These are phyloP conservation scores for Juncus inflexus DNA, from an alignment of 176 grass and related monocot species.

Conservation along the genomic window DNA sequence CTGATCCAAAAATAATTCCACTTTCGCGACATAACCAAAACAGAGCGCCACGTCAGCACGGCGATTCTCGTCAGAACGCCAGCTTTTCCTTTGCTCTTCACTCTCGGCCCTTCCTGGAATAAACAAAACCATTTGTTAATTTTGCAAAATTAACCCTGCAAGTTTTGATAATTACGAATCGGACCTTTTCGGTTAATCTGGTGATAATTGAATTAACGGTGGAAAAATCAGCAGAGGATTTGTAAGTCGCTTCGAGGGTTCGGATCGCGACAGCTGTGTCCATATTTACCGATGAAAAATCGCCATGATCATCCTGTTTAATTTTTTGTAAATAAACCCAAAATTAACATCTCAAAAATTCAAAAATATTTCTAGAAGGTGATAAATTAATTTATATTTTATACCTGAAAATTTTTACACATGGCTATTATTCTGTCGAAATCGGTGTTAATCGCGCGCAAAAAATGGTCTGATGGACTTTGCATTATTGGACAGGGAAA, in stretches of 20 bases:
- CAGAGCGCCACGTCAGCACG: constrained; percentile 81
- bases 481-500: constrained; percentile 99
- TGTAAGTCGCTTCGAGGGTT: constrained; percentile 91
- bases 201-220: constrained; percentile 73
- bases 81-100: constrained; percentile 77
- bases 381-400: constrained; percentile 1
- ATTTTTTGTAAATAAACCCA: not conserved
- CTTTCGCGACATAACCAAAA: constrained; percentile 91
- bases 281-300: constrained; percentile 98
- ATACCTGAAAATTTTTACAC: constrained; percentile 96
- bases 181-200: constrained; percentile 79
- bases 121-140: constrained; percentile 13
- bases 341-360: constrained; percentile 13
- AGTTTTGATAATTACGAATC: not conserved
- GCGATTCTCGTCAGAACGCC: constrained; percentile 51
- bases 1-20: constrained; percentile 96
- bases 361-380: constrained; percentile 1
- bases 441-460: constrained; percentile 95
- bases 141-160: constrained; percentile 8
- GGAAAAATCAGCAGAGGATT: constrained; percentile 68
- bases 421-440: constrained; percentile 97
- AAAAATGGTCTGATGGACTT: constrained; percentile 93
- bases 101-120: constrained; percentile 71
- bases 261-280: constrained; percentile 95
- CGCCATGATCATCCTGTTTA: constrained; percentile 85